These are phyloP conservation scores for Pseudoscleropodium purum DNA, from an alignment of 225 moss, liverwort and hornwort species.

Conservation along the genomic window DNA sequence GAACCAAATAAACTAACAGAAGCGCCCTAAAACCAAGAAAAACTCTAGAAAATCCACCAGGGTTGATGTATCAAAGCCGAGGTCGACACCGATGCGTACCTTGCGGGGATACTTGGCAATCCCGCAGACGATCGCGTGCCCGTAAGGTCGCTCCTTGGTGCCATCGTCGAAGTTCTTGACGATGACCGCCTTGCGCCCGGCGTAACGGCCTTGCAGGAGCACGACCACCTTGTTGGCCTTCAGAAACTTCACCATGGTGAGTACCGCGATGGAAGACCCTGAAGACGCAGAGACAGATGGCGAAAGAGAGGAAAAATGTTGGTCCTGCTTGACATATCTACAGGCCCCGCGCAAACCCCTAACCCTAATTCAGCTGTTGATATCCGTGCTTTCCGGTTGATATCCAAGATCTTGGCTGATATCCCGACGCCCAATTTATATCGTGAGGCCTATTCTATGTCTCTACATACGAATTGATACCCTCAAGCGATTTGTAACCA, in stretches of 20 bases:
- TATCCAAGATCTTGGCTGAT: not conserved
- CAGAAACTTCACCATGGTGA: conserved; percentile 80
- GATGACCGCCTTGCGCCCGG: conserved; percentile 81
- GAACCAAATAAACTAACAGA: not conserved
- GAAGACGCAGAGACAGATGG: not conserved
- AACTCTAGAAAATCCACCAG: not conserved
- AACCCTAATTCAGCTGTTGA: not conserved
- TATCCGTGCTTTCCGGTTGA: not conserved
- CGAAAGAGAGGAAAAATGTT: rapidly evolving
- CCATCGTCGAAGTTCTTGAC: conserved; percentile 85
- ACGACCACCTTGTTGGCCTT: conserved; percentile 90
- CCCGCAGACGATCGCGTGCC: conserved; percentile 74
- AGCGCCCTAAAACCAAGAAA: not conserved
- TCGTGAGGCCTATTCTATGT: not conserved
- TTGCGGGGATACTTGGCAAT: conserved; percentile 85
- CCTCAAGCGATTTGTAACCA: not conserved
- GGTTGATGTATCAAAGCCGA: not conserved
- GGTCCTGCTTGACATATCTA: not conserved
- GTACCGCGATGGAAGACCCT: not conserved
- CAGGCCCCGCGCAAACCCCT: not conserved
- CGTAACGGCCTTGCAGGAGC: conserved; percentile 69
- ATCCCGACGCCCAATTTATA: not conserved
- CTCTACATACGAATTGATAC: not conserved
- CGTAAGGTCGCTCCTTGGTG: conserved; percentile 77
- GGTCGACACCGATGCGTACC: not conserved